Evolutionary conservation across 345 rosid species (phyloP), one percentile per base, ranked within the genome.

Genomic region (Corymbia maculata): DNA sequence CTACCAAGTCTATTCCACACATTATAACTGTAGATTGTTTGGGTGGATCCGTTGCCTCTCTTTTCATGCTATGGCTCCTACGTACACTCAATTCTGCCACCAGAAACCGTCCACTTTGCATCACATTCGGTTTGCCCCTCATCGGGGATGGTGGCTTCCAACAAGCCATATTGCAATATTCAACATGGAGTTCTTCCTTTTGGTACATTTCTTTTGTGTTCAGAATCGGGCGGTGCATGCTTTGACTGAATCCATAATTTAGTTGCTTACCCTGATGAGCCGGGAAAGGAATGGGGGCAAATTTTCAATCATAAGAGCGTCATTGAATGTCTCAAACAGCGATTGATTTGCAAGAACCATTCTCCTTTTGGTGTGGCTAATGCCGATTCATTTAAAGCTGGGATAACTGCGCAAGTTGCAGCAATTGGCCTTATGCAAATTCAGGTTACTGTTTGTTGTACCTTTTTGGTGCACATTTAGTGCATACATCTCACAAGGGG

Each of bases 31-130:
- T 98, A 70, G 90, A 91, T 75, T 87, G 90, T n/a, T 88, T 95
- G 47, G 98, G 96, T 89, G 99, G 97, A 88, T 92, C 94, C 2
- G 85, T 96, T 47, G 99, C 98, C 51, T 93, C 94, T 85, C 96
- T 97, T 75, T 95, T 94, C 86, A 94, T 96, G 7, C 85, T 96
- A 45, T 93, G 94, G 95, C 91, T 97, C 90, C 92, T 95, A 8
- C 93, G 93, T 59, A 86, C 32, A 45, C 87, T 95, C 51, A 49
- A 91, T 13, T 86, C 5, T 13, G 87, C 88, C 1, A 70, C 70
- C 15, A 26, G 11, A 21, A 92, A 85, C 79, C 93, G 52, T 24
- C 95, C 94, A 3, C 92, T 96, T 53, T 96, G 98, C 92, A 90
- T 97, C 90, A 96, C 98, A 2, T 97, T 95, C 79, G 98, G 98